Base-by-base conservation (phyloP, 352 stramenopile species). In the Globisporangium acanthophoron region DNA sequence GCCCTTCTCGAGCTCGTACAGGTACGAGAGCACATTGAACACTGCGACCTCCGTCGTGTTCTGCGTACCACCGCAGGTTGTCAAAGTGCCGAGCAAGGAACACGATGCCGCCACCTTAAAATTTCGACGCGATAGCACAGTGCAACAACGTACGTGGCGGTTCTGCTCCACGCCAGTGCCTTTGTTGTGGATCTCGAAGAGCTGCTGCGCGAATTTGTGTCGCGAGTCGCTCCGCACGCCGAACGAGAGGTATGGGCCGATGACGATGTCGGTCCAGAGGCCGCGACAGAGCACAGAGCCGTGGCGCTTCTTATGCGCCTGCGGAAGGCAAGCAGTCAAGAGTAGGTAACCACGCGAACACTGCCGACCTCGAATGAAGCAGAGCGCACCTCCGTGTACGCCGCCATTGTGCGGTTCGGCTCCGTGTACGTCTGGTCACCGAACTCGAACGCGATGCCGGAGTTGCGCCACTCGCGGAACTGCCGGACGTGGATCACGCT, bases 371-470 rank as follows among this genome's bases (percentile, higher is more conserved):
- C 5, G 15, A 12, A 18, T 11, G 18, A 21, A 37, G 24, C 29
- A 21, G 15, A 35, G 37, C n/a, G 20, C 69, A 84, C 89, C 61
- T 96, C 76, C 0, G 87, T 90, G 65, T 96, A 98, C 40, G 86
- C 74, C 1, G 87, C 78, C 82, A 98, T 92, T 2, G 87, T 96
- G 29, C 82, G 78, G 58, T 98, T 98, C 2, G 91, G 88, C 45
- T 84, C 58, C 20, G 82, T 87, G 70, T 98, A 98, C 0, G 69
- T 74, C 66, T 96, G 85, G 66, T 98, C 89, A 9, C 91, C 94
- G 67, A 98, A 98, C 79, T 98, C 92, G 61, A 96, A 98, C 31
- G 94, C 93, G 52, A 98, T 69, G 48, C 94, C 94, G 13, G 76
- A 84, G 62, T 97, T 89, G 56, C 95, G 81, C 94, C 94, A 98